phyloP scores from a whole-genome alignment of 2,329 filamentous ascomycete genomes.

The Pestalotiopsis sp. region DNA sequence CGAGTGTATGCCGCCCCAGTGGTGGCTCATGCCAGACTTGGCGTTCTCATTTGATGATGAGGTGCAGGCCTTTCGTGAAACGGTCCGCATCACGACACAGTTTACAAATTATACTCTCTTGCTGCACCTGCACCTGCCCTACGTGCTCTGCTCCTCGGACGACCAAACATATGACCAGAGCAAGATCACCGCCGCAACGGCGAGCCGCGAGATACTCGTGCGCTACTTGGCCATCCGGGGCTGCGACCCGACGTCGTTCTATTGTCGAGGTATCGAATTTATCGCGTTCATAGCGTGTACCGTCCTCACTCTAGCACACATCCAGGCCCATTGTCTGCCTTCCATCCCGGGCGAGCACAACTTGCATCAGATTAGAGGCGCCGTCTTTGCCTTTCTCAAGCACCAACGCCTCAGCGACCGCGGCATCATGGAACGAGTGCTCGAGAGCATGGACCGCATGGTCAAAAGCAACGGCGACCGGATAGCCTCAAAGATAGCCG shows the following conservation, averaged over 20 bases:
- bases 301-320: constrained; percentile 43
- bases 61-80: constrained; percentile 29
- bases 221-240: constrained; percentile 40
- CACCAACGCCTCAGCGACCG: constrained; percentile 9
- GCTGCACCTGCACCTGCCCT: constrained; percentile 47
- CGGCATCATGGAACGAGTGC: constrained; percentile 6
- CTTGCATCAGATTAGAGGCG: background rate
- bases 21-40: background rate
- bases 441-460: constrained; percentile 18
- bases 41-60: constrained; percentile 16
- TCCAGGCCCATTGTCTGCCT: constrained; percentile 25
- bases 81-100: constrained; percentile 41
- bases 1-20: background rate
- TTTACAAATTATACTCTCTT: constrained; percentile 46
- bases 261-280: constrained; percentile 46
- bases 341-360: background rate
- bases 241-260: constrained; percentile 30
- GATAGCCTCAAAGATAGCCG: constrained; percentile 29
- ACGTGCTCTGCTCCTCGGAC: constrained; percentile 35
- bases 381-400: constrained; percentile 3
- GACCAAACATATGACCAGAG: constrained; percentile 37
- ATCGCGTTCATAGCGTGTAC: constrained; percentile 42
- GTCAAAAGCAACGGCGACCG: constrained; percentile 28
- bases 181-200: constrained; percentile 41
- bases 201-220: constrained; percentile 45